Base-by-base conservation (phyloP, 768 basidiomycete species). In the Amanita jacksonii region DNA sequence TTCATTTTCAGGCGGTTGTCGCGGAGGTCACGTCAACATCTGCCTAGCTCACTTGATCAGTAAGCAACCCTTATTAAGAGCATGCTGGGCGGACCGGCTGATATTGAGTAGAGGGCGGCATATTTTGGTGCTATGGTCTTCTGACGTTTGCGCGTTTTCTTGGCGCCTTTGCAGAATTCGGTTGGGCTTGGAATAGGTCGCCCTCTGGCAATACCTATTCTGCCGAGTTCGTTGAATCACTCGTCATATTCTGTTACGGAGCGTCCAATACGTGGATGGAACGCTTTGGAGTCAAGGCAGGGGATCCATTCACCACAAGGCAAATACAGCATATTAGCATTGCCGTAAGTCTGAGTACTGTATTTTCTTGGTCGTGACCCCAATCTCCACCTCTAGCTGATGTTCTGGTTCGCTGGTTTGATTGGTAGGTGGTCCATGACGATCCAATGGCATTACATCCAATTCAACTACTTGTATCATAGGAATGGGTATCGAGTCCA, bases 181-280 rank as follows among this genome's bases (percentile, higher is more conserved):
- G 94, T 3, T 98, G 93, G 93, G 88, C 94, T 12, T 98, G 93
- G 93, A 98, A 98, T 58, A 66, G 72, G 20, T 67, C 77, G 0
- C 82, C 79, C 0, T 59, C 63, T 3, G 65, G 66, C 16, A 62
- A 64, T 18, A 64, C 64, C 35, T 68, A 73, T 6, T 77, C 80
- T 5, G 85, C 81, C 4, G 87, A 90, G 59, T 82, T 87, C 43
- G 69, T 80, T 46, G 88, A 91, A 61, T 87, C 81, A 0, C 55
- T 69, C 8, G 72, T 89, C 41, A 92, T 97, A 54, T 93, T 93
- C 63, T 25, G 79, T 0, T 98, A 97, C 57, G 93, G 93, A 6
- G 69, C 76, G 25, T 84, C 89, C 33, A 94, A 98, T 58, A 90
- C 85, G 12, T 98, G 90, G 89, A 90, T 97, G 87, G 94, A 98